phyloP scores from a whole-genome alignment of 768 basidiomycete genomes.

The Pulveroboletus sp. region DNA sequence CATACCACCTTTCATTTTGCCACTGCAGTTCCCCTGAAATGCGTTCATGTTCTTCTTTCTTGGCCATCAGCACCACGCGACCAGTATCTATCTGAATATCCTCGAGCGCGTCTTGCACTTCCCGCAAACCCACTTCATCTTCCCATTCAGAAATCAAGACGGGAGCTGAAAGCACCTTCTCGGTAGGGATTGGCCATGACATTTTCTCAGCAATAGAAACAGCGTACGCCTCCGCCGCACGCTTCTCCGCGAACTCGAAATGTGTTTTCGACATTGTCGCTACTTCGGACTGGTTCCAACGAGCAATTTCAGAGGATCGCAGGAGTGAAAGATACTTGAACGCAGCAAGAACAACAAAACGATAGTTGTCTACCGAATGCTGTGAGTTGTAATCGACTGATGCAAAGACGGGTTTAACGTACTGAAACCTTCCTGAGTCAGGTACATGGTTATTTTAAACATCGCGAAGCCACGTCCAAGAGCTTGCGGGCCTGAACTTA shows the following conservation, averaged over 20 bases:
- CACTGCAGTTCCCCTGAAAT: constrained; percentile 51
- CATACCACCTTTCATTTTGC: constrained; percentile 88
- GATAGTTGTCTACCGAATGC: constrained; percentile 54
- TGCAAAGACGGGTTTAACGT: constrained; percentile 25
- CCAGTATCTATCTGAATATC: constrained; percentile 53
- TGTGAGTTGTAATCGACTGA: constrained; percentile 3
- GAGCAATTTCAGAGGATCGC: constrained; percentile 53
- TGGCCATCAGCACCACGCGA: constrained; percentile 76
- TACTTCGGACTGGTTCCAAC: constrained; percentile 75
- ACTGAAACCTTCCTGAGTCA: constrained; percentile 88
- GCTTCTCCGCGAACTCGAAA: constrained; percentile 87
- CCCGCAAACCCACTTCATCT: constrained; percentile 41
- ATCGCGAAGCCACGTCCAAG: constrained; percentile 83
- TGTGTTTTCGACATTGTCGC: constrained; percentile 64
- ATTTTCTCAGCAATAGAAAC: constrained; percentile 70
- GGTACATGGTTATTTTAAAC: constrained; percentile 76
- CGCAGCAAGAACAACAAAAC: constrained; percentile 58
- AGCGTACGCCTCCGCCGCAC: constrained; percentile 74
- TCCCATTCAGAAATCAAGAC: constrained; percentile 75
- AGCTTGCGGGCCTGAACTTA: constrained; percentile 65
- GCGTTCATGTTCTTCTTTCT: constrained; percentile 55
- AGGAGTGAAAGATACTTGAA: constrained; percentile 80
- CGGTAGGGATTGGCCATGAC: constrained; percentile 76
- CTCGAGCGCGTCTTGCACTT: constrained; percentile 61
- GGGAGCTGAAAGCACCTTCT: constrained; percentile 68